Evolutionary conservation across 208 protist genomes (phyloP).

Genomic region (Acanthamoeba lenticulata): DNA sequence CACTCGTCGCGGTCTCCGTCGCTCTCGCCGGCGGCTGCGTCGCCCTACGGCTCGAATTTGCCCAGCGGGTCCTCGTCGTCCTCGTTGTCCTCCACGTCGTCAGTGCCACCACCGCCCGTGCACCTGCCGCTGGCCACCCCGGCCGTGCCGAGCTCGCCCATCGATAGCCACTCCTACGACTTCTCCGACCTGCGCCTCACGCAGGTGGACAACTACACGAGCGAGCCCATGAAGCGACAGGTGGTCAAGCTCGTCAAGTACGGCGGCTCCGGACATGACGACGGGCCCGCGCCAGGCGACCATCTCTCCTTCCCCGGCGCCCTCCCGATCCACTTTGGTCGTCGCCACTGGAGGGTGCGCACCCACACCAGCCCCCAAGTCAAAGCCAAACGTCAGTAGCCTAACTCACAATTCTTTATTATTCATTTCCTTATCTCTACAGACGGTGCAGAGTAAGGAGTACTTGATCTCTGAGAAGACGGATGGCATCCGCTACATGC

Average conservation of each 20-base stretch:
- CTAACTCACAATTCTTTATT: not conserved
- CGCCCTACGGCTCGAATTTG: not conserved
- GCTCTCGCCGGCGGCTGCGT: not conserved
- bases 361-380: not conserved
- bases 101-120: not conserved
- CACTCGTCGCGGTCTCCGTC: not conserved
- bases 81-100: no score
- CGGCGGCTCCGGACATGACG: not conserved
- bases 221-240: not conserved
- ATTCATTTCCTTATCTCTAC: not conserved
- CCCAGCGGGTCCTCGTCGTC: no score
- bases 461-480: constrained; percentile 37
- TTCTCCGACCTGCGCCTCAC: not conserved
- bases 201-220: not conserved
- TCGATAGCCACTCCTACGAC: not conserved
- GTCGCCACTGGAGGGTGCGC: constrained; percentile 21
- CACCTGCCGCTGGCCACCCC: not conserved
- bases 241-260: not conserved
- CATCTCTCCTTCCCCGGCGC: not conserved
- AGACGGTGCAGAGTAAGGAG: not conserved
- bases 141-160: not conserved
- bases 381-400: not conserved
- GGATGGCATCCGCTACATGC: constrained; percentile 11
- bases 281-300: not conserved
- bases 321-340: not conserved